Base-by-base conservation (phyloP, 805 yeast species). In the Candida pseudoglaebosa region DNA sequence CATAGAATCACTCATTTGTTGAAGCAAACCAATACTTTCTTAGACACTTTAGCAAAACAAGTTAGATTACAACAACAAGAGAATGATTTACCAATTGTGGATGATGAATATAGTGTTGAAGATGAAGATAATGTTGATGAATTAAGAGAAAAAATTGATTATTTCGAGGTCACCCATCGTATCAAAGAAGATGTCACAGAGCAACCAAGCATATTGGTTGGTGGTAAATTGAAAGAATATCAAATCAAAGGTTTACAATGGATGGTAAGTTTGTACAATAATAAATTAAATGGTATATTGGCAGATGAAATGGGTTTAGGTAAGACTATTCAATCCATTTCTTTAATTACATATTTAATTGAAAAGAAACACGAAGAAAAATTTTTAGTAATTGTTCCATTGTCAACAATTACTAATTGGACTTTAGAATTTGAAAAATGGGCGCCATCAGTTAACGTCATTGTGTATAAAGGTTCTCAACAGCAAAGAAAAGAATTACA, bases 351-450 rank as follows among this genome's bases (percentile, higher is more conserved):
- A 1, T 81, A 86, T 54, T 65, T 86, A 39, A 74, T 75, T 42
- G 95, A 85, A 53, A 67, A 61, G 29, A 85, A 85, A 52, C 74
- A 80, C 39, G 74, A 71, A 34, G 87, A 82, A 22, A 86, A 86
- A 41, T 85, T 80, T 49, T 71, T 85, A 54, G 87, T 85, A 32
- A 80, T 85, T 58, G 95, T 85, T 21, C 95, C 95, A 4, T 67
- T 85, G 46, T 84, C 93, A 2, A 86, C 95, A 0, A 75, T 85
- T 30, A 84, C 95, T 1, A 85, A 85, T 56, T 85, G 95, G 95
- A 83, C 85, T 10, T 45, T 83, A 40, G 95, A 85, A 61, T 85
- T 85, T 55, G 93, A 84, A 46, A 83, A 83, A 60, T 85, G 95
- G 95, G 95, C 93, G 0, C 95, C 95, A n/a, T 50, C 75, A 10